Evolutionary conservation across 345 rosid species (phyloP), one percentile per base, ranked within the genome.

Genomic region (Populus ilicifolia): DNA sequence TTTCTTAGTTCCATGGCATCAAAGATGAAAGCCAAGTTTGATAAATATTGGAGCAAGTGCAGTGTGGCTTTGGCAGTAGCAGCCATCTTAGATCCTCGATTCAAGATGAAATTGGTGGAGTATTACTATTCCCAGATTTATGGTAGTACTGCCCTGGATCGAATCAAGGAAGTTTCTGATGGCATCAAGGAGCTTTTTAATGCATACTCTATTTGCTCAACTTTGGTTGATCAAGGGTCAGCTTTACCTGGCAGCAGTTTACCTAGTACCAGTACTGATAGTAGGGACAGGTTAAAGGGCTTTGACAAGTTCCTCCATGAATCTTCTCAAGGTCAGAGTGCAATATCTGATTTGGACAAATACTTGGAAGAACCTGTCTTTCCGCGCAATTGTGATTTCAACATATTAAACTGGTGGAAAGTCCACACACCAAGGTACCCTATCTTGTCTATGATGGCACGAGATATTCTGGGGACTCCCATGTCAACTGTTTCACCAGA

Each of bases 341-440:
- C 77, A 36, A 25, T 81, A 29, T 89, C 95, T 18, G 98, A 95
- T 82, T 79, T 95, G 86, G 98, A 95, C 65, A 95, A 93, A 80
- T 93, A 95, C 79, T 82, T 93, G 72, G 96, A 92, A 83, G 99
- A 95, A 76, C 94, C 98, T 2, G 88, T 92, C 69, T 91, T 93
- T 69, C 96, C 98, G 35, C 96, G 98, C 59, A 91, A 86, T 63
- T 83, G 93, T 5, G 93, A 95, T 73, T 95, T 95, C 85, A 90
- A 85, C 82, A 85, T 95, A 74, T 73, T 95, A 76, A 93, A 95
- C 81, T 95, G 97, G 92, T 95, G 99, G 99, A 93, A 89, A 75
- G 99, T 93, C 62, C 97, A 95, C 83, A 91, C 97, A 1, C 97
- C 98, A n/a, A 90, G 98, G 78, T 94, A 93, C 86, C 97, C 99